These are phyloP conservation scores for Magnusiomyces fungicola DNA, from an alignment of 1,139 yeast species.

Conservation along the genomic window DNA sequence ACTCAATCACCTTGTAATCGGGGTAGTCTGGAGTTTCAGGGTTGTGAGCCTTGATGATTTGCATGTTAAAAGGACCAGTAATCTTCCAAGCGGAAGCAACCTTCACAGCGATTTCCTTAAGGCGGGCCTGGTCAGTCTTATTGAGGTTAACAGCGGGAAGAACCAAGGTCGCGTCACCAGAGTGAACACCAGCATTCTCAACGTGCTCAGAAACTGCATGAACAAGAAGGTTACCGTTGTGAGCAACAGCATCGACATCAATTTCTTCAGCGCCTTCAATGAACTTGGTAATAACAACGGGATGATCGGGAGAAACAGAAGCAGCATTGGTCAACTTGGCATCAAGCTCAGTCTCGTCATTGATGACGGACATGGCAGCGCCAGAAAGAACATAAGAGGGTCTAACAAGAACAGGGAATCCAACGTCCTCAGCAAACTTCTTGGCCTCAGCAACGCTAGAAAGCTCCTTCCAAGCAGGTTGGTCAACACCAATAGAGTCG, in stretches of 20 bases:
- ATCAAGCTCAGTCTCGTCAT: slow-evolving; percentile 82
- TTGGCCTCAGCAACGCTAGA: slow-evolving; percentile 93
- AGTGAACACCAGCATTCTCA: slow-evolving; percentile 98
- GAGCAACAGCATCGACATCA: slow-evolving; percentile 98
- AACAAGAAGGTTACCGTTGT: slow-evolving; percentile 89
- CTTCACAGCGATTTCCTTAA: slow-evolving; percentile 89
- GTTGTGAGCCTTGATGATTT: slow-evolving; percentile 76
- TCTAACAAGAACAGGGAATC: slow-evolving; percentile 94
- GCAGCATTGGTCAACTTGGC: slow-evolving; percentile 88
- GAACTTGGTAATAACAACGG: slow-evolving; percentile 95
- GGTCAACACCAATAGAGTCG: slow-evolving; percentile 95
- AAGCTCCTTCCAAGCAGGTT: slow-evolving; percentile 98
- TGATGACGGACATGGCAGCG: slow-evolving; percentile 98
- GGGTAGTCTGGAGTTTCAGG: slow-evolving; percentile 60
- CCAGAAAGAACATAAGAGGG: slow-evolving; percentile 97
- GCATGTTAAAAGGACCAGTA: slow-evolving; percentile 98
- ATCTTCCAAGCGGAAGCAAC: slow-evolving; percentile 90
- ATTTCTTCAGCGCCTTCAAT: slow-evolving; percentile 97
- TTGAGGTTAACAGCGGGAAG: slow-evolving; percentile 89
- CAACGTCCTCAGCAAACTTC: slow-evolving; percentile 80
- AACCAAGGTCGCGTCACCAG: slow-evolving; percentile 97
- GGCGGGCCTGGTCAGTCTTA: slow-evolving; percentile 79
- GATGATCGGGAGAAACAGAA: slow-evolving; percentile 95
- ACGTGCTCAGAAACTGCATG: slow-evolving; percentile 98
- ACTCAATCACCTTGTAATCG: slow-evolving; percentile 94